Evolutionary conservation across 768 basidiomycete genomes (phyloP), one percentile per base, ranked within the genome.

Genomic region (Sistotremastrum suecicum): DNA sequence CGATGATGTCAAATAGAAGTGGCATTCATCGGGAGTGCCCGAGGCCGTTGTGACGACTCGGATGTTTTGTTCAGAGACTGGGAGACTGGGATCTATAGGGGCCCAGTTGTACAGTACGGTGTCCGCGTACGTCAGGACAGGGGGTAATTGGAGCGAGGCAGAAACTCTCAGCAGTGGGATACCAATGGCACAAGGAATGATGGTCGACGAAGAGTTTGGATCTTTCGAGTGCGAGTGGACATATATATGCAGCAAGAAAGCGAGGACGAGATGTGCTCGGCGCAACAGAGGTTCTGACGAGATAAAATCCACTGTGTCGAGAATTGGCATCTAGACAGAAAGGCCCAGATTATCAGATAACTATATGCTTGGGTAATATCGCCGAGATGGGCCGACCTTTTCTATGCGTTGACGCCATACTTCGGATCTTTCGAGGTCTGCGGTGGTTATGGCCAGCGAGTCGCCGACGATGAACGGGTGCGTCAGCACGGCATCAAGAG

Each of bases 51-150:
- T 79, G 49, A 69, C 67, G 48, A 71, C 74, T 39, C 72, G 71
- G 43, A 91, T 66, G 55, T 87, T 80, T 45, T 4, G 54, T 58
- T 34, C 11, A 9, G 8, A 29, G 34, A 11, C 11, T 12, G 33
- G 9, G 43, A 38, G 12, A 10, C 37, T 10, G 8, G 11, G 43
- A 29, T 11, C 33, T 11, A 41, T 29, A 8, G 10, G 32, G 12
- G 11, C 40, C 80, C 83, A 86, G 59, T 94, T 94, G 64, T 90
- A 95, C 30, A 95, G 72, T 5, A 95, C 90, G 31, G 81, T 82
- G 58, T 94, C 90, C 7, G 90, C 81, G 58, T 90, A 95, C 3
- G 90, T 95, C 47, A 90, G 69, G 37, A 94, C 68, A 0, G 92
- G 89, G 0, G 92, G 91, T 1, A 95, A 65, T 45, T 83, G 78